A percentile compares a stretch with the other conserved stretches of the same genome.
Evolutionary conservation across 75 land plant genomes (phyloP).

Genomic region (Cryptomeria japonica): DNA sequence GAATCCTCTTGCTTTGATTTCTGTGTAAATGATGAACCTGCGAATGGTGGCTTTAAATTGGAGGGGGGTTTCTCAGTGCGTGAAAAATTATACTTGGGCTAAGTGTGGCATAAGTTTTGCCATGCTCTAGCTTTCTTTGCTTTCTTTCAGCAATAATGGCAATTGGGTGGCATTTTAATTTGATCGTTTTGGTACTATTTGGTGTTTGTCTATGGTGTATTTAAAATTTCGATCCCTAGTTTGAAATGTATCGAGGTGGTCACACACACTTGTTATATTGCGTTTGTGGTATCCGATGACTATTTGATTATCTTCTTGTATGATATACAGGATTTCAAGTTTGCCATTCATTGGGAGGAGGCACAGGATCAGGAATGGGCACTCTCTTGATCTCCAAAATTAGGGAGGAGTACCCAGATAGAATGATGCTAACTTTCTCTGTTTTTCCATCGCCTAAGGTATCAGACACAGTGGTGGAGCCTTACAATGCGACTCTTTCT

Average conservation of each 20-base stretch:
- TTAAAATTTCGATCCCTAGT: background rate
- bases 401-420: slow-evolving; percentile 64
- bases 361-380: slow-evolving; percentile 66
- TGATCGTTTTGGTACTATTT: background rate
- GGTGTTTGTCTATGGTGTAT: background rate
- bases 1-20: background rate
- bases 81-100: background rate
- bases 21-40: background rate
- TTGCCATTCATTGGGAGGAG: slow-evolving; percentile 73
- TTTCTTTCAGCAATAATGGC: background rate
- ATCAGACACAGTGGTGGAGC: slow-evolving; percentile 78
- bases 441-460: slow-evolving; percentile 79
- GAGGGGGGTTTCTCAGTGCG: background rate
- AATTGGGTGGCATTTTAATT: background rate
- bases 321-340: slow-evolving; percentile 59
- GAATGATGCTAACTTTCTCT: slow-evolving; percentile 83
- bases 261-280: background rate
- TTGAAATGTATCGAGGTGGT: background rate
- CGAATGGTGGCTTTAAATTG: background rate
- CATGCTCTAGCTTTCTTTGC: background rate
- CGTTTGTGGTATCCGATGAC: background rate
- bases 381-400: slow-evolving; percentile 65
- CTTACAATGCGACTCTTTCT: slow-evolving; percentile 76
- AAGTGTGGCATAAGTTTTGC: background rate
- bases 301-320: background rate